These are phyloP conservation scores for Singerocomus inundabilis DNA, from an alignment of 1,284 basidiomycete genomes.

Conservation along the genomic window DNA sequence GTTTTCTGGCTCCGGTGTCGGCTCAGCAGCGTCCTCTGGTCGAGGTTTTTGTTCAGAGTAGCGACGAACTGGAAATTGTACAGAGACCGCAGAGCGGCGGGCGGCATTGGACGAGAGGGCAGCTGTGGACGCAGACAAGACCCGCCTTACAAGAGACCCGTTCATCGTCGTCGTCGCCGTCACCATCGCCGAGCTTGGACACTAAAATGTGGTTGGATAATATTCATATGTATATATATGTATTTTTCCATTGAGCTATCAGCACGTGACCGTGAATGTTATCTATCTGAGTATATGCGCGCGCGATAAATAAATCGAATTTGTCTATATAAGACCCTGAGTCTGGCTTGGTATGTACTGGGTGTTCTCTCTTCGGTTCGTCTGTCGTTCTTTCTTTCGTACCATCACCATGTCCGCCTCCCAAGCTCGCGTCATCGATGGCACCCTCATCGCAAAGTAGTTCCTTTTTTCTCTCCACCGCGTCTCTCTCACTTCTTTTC, in stretches of 20 bases:
- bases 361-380: constrained; percentile 1
- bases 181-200: not conserved
- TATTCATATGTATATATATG: no score
- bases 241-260: not conserved
- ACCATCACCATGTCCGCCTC: constrained; percentile 50
- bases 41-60: constrained; percentile 53
- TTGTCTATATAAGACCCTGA: not conserved
- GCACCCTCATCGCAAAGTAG: constrained; percentile 85
- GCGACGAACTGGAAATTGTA: constrained; percentile 35
- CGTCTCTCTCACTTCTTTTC: constrained; percentile 11
- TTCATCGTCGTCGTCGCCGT: no score
- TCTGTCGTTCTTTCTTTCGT: constrained; percentile 37
- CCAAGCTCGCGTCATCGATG: constrained; percentile 74
- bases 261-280: constrained; percentile 24
- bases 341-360: constrained; percentile 7
- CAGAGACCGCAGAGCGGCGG: constrained; percentile 37
- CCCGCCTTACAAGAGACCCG: constrained; percentile 46
- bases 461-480: constrained; percentile 22
- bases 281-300: no score
- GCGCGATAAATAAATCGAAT: not conserved
- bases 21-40: constrained; percentile 22
- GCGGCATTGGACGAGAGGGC: constrained; percentile 48
- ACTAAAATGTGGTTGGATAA: no score
- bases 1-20: constrained; percentile 34
- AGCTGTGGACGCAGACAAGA: constrained; percentile 57